These are phyloP conservation scores for Esteya vermicola DNA, from an alignment of 2,329 filamentous ascomycete genomes.

Conservation along the genomic window DNA sequence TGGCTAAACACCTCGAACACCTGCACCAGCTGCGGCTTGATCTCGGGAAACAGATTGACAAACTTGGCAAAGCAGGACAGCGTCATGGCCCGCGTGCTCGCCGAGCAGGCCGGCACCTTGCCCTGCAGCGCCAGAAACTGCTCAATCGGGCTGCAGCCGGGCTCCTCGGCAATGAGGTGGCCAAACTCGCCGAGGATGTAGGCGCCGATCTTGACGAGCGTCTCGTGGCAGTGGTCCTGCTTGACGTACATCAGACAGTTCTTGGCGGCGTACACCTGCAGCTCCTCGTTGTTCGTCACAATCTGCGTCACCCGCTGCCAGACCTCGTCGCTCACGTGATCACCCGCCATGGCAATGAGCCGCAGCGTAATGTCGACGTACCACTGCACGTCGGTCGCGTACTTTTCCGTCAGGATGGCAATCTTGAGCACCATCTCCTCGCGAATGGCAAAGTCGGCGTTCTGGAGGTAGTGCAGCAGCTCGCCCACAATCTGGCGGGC, in stretches of 20 bases:
- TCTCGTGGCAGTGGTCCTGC: constrained; percentile 88
- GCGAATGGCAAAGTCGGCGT: constrained; percentile 91
- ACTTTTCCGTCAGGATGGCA: constrained; percentile 95
- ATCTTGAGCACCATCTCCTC: constrained; percentile 99
- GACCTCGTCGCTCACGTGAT: constrained; percentile 97
- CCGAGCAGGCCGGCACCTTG: constrained; percentile 80
- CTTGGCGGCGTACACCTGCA: constrained; percentile 91
- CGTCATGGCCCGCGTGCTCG: constrained; percentile 83
- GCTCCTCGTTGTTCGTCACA: constrained; percentile 96
- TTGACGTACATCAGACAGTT: constrained; percentile 89
- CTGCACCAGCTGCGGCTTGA: constrained; percentile 84
- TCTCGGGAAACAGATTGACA: constrained; percentile 95
- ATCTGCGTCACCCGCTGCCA: constrained; percentile 99
- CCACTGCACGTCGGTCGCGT: constrained; percentile 97
- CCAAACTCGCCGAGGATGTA: constrained; percentile 96
- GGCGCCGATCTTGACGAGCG: constrained; percentile 90
- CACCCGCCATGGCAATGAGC: constrained; percentile 89
- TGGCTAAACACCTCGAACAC: constrained; percentile 90
- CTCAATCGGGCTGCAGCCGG: constrained; percentile 88
- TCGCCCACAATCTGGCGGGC: constrained; percentile 87
- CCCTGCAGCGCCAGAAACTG: constrained; percentile 86
- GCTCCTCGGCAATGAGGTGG: constrained; percentile 84
- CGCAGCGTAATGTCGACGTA: constrained; percentile 96
- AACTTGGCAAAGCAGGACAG: constrained; percentile 95
- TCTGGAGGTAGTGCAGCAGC: constrained; percentile 85